Evolutionary conservation across 768 basidiomycete genomes (phyloP).

Genomic region (Daedalea quercina): DNA sequence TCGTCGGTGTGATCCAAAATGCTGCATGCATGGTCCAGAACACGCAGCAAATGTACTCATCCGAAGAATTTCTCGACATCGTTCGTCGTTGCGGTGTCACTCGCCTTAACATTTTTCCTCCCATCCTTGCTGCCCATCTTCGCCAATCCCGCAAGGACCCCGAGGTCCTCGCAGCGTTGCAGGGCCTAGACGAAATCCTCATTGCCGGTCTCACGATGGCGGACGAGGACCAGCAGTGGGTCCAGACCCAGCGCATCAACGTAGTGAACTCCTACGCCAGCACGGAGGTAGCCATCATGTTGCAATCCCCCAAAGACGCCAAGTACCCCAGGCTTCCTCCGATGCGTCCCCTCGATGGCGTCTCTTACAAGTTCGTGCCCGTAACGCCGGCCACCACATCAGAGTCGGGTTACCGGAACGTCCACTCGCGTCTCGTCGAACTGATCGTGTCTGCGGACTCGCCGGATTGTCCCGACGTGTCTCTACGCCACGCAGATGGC

Average conservation of each 20-base stretch:
- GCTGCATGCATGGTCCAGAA: constrained; percentile 21
- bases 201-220: constrained; percentile 24
- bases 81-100: constrained; percentile 46
- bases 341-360: constrained; percentile 49
- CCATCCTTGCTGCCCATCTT: constrained; percentile 23
- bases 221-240: constrained; percentile 46
- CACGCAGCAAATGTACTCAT: constrained; percentile 21
- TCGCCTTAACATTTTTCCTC: constrained; percentile 25
- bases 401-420: constrained; percentile 37
- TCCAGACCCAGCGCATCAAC: constrained; percentile 28
- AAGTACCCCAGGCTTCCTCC: constrained; percentile 31
- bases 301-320: constrained; percentile 22
- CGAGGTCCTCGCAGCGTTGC: constrained; percentile 35
- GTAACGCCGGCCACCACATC: constrained; percentile 32
- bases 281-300: constrained; percentile 23
- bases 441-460: constrained; percentile 64
- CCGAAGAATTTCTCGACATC: constrained; percentile 30
- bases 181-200: constrained; percentile 23
- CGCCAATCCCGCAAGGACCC: constrained; percentile 50
- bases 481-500: constrained; percentile 55
- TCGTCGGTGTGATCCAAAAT: constrained; percentile 19
- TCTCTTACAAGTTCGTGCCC: constrained; percentile 60
- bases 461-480: constrained; percentile 59
- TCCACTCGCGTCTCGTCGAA: constrained; percentile 50
- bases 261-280: constrained; percentile 34